Evolutionary conservation across 306 rosid genomes (phyloP).

Genomic region (Amphicarpaea edgeworthii): DNA sequence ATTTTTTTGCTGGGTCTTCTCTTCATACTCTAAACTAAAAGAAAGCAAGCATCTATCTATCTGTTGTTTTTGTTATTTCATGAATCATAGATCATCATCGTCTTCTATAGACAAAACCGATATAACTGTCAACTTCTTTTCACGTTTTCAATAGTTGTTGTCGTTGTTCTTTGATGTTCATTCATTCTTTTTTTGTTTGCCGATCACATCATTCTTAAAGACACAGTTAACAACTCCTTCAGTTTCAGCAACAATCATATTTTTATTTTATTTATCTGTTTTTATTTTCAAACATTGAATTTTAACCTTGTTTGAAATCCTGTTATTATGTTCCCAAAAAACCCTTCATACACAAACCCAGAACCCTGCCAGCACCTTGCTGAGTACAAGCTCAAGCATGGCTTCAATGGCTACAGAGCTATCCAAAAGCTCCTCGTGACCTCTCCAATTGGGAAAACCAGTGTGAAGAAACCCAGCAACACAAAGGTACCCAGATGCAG

Average conservation of each 20-base stretch:
- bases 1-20: neutral
- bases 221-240: slow-evolving; percentile 24
- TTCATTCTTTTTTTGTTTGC: slow-evolving; percentile 35
- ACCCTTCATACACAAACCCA: slow-evolving; percentile 73
- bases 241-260: slow-evolving; percentile 1
- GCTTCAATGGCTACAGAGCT: slow-evolving; percentile 72
- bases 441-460: slow-evolving; percentile 70
- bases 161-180: slow-evolving; percentile 19
- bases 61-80: neutral
- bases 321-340: slow-evolving; percentile 59
- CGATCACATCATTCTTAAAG: slow-evolving; percentile 34
- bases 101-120: slow-evolving; percentile 31
- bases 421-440: slow-evolving; percentile 68
- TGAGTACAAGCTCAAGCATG: slow-evolving; percentile 82
- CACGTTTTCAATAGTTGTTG: slow-evolving; percentile 3
- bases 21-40: slow-evolving; percentile 6
- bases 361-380: slow-evolving; percentile 78
- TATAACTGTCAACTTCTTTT: slow-evolving; percentile 23
- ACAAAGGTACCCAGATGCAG: slow-evolving; percentile 70
- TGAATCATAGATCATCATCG: slow-evolving; percentile 24
- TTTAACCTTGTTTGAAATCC: slow-evolving; percentile 30
- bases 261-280: too few species aligned
- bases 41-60: slow-evolving; percentile 21
- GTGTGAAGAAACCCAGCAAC: slow-evolving; percentile 59
- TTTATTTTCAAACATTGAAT: slow-evolving; percentile 41